A percentile compares a stretch with the other conserved stretches of the same genome.
Conservation (phyloP, 495 filamentous ascomycete species). For the Astrothelium subdiscretum region DNA sequence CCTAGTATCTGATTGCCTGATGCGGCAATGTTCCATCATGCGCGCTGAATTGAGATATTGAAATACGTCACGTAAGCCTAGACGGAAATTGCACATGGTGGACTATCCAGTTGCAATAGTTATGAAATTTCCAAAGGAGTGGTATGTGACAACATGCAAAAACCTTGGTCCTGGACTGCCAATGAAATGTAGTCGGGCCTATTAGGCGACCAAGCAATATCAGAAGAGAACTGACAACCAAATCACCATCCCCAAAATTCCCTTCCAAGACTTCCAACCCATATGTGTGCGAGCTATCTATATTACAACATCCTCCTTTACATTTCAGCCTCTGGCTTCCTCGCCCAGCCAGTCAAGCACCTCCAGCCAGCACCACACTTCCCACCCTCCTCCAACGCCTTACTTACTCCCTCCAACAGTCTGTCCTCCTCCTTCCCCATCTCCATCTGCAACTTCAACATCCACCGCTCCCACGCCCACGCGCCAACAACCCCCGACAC, state of each 20-base stretch:
- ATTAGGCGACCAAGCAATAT: neutral
- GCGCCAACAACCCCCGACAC: slow-evolving; percentile 73
- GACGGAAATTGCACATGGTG: neutral
- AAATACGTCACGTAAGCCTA: neutral
- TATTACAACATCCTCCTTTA: neutral
- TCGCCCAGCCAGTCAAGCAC: slow-evolving; percentile 74
- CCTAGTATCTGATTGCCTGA: neutral
- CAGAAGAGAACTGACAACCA: neutral
- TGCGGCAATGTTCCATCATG: too few relatives aligned
- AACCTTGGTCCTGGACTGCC: neutral
- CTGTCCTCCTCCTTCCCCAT: slow-evolving; percentile 55
- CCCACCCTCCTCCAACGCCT: slow-evolving; percentile 74
- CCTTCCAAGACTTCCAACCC: neutral
- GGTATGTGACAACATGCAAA: neutral
- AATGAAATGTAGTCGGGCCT: neutral
- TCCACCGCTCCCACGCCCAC: slow-evolving; percentile 96
- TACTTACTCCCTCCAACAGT: slow-evolving; percentile 62
- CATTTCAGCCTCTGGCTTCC: slow-evolving; percentile 41
- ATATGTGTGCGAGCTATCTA: neutral
- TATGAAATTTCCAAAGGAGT: neutral
- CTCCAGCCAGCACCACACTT: slow-evolving; percentile 73
- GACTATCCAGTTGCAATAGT: neutral
- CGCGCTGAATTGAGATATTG: too few relatives aligned
- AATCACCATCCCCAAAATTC: neutral
- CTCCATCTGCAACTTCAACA: slow-evolving; percentile 74